phyloP scores from a whole-genome alignment of 768 basidiomycete species.

The Suillus subalutaceus region DNA sequence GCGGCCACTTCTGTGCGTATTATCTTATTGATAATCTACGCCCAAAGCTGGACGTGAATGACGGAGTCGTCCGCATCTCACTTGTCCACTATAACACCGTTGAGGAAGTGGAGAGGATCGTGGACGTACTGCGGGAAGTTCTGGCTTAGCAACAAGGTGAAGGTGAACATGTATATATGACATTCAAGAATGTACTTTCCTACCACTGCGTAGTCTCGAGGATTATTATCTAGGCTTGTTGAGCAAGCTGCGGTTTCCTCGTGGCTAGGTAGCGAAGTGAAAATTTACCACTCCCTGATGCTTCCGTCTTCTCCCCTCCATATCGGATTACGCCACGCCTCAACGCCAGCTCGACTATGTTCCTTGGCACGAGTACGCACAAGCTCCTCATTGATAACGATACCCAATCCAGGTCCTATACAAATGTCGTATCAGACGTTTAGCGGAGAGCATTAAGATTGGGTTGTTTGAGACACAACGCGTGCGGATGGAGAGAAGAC shows the following conservation, averaged over 20 bases:
- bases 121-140: constrained; percentile 55
- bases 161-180: background rate
- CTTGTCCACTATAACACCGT: constrained; percentile 82
- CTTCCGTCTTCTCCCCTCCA: constrained; percentile 60
- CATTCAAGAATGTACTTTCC: background rate
- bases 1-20: constrained; percentile 79
- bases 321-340: constrained; percentile 38
- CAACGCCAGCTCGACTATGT: constrained; percentile 20
- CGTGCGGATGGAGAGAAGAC: background rate
- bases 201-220: background rate
- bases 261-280: background rate
- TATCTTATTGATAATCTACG: constrained; percentile 53
- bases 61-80: constrained; percentile 75
- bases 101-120: constrained; percentile 65
- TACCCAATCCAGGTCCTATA: constrained; percentile 60
- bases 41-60: constrained; percentile 62
- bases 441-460: background rate
- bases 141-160: constrained; percentile 28
- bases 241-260: background rate
- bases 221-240: background rate
- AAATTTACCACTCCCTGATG: constrained; percentile 54
- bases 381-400: constrained; percentile 60
- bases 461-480: background rate
- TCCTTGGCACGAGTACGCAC: constrained; percentile 38
- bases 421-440: background rate